These are phyloP conservation scores for Nidularia pulvinata DNA, from an alignment of 768 basidiomycete species.

Conservation along the genomic window DNA sequence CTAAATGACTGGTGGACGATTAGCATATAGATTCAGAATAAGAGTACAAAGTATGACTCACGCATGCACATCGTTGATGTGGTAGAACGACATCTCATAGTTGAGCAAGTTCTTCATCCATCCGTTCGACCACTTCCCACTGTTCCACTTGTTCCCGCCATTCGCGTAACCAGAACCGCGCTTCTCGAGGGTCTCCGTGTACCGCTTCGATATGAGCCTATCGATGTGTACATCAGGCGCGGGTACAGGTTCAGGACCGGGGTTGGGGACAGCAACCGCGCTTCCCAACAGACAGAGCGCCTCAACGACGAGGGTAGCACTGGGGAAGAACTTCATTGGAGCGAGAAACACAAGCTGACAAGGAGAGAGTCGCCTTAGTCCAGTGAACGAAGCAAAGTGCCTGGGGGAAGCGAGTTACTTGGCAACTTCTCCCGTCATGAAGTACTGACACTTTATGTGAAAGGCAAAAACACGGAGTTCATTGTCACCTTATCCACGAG, in stretches of 20 bases:
- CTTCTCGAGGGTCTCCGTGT: slow-evolving; percentile 9
- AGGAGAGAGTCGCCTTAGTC: not conserved
- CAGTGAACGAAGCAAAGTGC: not conserved
- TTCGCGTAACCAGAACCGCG: slow-evolving; percentile 17
- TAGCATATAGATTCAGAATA: not conserved
- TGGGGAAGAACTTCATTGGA: not conserved
- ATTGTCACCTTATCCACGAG: not conserved
- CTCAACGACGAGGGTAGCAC: not conserved
- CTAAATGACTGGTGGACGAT: slow-evolving; percentile 24
- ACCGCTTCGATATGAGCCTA: slow-evolving; percentile 16
- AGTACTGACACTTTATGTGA: slow-evolving; percentile 7
- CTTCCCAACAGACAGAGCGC: not conserved
- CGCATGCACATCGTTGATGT: slow-evolving; percentile 43
- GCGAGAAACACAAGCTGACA: not conserved
- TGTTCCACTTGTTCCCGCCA: slow-evolving; percentile 5
- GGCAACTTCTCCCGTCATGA: not conserved
- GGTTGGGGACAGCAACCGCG: not conserved
- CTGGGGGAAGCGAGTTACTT: not conserved
- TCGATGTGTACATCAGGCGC: slow-evolving; percentile 8
- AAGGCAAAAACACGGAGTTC: not conserved
- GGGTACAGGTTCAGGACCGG: not conserved
- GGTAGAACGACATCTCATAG: slow-evolving; percentile 30
- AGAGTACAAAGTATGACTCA: slow-evolving; percentile 7
- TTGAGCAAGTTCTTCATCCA: slow-evolving; percentile 11
- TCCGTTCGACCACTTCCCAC: slow-evolving; percentile 13